A percentile compares a stretch with the other conserved stretches of the same genome.
phyloP scores from a whole-genome alignment of 2,329 filamentous ascomycete genomes.

The Ceratocystis diversiconidia region DNA sequence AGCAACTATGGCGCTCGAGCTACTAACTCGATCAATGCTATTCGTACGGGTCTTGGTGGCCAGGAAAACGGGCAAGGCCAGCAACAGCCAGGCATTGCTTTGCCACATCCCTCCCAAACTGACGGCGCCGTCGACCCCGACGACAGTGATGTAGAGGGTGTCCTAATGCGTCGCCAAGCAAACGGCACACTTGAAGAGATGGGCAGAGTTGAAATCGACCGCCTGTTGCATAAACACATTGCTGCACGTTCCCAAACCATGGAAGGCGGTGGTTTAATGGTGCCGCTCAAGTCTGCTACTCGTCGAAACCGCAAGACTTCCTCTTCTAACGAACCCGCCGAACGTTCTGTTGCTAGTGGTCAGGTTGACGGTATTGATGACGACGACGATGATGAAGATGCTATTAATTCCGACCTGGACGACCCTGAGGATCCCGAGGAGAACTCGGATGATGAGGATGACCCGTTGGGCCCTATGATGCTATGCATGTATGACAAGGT shows the following conservation, averaged over 20 bases:
- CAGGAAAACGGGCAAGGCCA: constrained; percentile 27
- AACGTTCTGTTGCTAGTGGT: constrained; percentile 36
- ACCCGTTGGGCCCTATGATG: constrained; percentile 78
- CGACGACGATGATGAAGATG: constrained; percentile 66
- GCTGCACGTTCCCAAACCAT: constrained; percentile 50
- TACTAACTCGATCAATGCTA: constrained; percentile 51
- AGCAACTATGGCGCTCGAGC: constrained; percentile 48
- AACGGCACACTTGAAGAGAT: constrained; percentile 41
- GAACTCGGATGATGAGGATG: constrained; percentile 78
- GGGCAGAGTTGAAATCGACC: constrained; percentile 51
- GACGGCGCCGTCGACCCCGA: constrained; percentile 56
- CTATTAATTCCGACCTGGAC: constrained; percentile 96
- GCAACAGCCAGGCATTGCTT: constrained; percentile 22
- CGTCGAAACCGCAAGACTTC: constrained; percentile 19
- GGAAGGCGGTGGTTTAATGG: constrained; percentile 63
- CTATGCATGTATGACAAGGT: constrained; percentile 99
- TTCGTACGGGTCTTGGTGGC: constrained; percentile 32
- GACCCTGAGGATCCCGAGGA: constrained; percentile 77
- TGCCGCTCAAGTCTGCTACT: constrained; percentile 48
- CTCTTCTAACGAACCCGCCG: neutral
- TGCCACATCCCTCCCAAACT: constrained; percentile 38
- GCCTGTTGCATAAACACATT: constrained; percentile 54
- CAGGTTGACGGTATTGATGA: constrained; percentile 40
- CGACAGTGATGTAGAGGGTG: constrained; percentile 40
- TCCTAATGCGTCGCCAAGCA: constrained; percentile 44